Base-by-base conservation (phyloP, 306 rosid species). In the Hippophae gyantsensis region DNA sequence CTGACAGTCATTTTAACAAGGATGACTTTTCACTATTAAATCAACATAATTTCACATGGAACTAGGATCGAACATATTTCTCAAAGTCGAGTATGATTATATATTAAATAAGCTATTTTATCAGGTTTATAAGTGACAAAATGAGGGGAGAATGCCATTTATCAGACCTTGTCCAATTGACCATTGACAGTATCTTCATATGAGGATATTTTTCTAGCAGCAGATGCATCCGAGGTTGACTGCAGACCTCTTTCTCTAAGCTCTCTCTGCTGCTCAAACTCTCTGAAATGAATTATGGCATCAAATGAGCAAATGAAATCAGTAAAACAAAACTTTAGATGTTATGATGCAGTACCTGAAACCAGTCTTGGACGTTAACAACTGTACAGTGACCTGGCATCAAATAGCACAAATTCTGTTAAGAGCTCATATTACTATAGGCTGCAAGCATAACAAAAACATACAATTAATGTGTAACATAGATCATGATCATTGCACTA, bases 181-280 rank as follows among this genome's bases (percentile, higher is more conserved):
- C 72, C 84, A 62, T 67, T 82, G 66, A 60, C 68, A 72, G 63
- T 73, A 82, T 93, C 86, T 54, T 81, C 90, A 41, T 84, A 76
- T 58, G 81, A 75, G 18, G 81, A 75, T 63, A 73, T 76, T 75
- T 67, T 88, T 78, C 89, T 76, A 64, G 84, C 76, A 48, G 82
- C 72, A 55, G 94, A 78, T 72, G 73, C 87, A 64, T 84, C 96
- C 52, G 97, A 76, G 54, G 86, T 76, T 53, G 92, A 67, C 68
- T 71, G 89, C n/a, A 88, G 82, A 61, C 97, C 97, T 60, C 72
- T 88, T 84, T 93, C 99, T 73, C 96, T 78, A 61, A 84, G 97
- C 79, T 93, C 99, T 80, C 99, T 88, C 73, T 93, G 99, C 73
- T 80, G 99, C 82, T 93, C 99, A 79, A 93, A 93, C 79, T 93